Conservation (phyloP, 768 basidiomycete species). For the Coprinopsis cinerea region DNA sequence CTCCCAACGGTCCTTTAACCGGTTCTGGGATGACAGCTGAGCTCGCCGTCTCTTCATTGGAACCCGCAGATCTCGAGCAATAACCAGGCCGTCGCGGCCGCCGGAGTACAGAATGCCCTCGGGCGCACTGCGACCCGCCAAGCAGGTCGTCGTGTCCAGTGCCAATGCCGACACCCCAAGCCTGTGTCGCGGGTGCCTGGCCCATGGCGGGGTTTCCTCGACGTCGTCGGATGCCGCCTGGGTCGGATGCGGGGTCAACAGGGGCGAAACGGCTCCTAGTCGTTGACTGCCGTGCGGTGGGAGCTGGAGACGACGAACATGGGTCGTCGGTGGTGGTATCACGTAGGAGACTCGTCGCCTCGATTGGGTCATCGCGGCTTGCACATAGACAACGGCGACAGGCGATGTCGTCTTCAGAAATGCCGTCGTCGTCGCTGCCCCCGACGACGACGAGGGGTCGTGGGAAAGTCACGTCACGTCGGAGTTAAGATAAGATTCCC, state of each 20-base stretch:
- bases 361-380: constrained; percentile 35
- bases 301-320: constrained; percentile 60
- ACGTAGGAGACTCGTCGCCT: constrained; percentile 82
- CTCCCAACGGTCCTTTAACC: constrained; percentile 56
- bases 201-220: constrained; percentile 19
- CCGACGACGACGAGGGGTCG: too few relatives aligned
- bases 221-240: constrained; percentile 20
- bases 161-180: constrained; percentile 86
- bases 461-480: too few relatives aligned
- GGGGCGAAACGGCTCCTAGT: constrained; percentile 63
- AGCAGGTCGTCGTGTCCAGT: constrained; percentile 74
- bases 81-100: constrained; percentile 82
- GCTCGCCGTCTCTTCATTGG: constrained; percentile 46
- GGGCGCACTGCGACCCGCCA: constrained; percentile 59
- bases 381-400: too few relatives aligned
- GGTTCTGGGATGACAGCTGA: constrained; percentile 20
- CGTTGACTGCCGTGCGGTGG: constrained; percentile 61
- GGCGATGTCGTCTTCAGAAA: too few relatives aligned
- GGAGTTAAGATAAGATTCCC: too few relatives aligned
- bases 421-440: too few relatives aligned
- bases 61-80: constrained; percentile 81
- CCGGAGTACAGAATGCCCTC: constrained; percentile 89
- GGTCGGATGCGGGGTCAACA: constrained; percentile 42
- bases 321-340: constrained; percentile 63
- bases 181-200: constrained; percentile 71